Evolutionary conservation across 345 rosid genomes (phyloP).

Genomic region (Dimocarpus longan): DNA sequence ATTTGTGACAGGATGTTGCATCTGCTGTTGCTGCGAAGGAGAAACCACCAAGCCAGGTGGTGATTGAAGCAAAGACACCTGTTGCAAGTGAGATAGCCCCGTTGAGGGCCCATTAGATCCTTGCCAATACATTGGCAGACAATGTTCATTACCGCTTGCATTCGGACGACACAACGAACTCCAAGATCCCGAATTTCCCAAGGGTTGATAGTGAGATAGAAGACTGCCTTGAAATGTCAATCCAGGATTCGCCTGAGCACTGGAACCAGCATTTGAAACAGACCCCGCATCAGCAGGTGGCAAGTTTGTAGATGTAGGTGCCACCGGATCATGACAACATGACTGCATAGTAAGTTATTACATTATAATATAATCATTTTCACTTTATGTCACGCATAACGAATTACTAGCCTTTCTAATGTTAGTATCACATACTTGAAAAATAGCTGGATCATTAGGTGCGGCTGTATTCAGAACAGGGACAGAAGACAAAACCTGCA

Average conservation of each 20-base stretch:
- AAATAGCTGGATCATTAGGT: constrained; percentile 30
- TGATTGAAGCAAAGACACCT: constrained; percentile 22
- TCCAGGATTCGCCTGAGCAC: constrained; percentile 9
- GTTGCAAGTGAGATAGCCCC: constrained; percentile 12
- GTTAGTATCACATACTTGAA: constrained; percentile 17
- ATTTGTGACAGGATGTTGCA: constrained; percentile 7
- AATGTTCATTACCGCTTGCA: constrained; percentile 18
- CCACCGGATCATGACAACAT: constrained; percentile 11
- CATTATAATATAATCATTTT: not conserved
- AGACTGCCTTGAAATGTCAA: constrained; percentile 18
- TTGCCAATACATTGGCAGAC: constrained; percentile 21
- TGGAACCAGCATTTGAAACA: not conserved
- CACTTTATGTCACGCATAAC: not conserved
- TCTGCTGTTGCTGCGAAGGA: constrained; percentile 12
- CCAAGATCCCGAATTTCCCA: constrained; percentile 7
- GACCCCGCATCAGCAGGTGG: constrained; percentile 13
- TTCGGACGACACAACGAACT: not conserved
- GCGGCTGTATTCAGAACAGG: constrained; percentile 20
- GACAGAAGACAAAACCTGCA: constrained; percentile 28
- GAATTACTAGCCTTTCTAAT: not conserved
- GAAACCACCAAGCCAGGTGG: constrained; percentile 12
- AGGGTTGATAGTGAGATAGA: constrained; percentile 12
- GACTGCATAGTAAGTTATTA: constrained; percentile 8
- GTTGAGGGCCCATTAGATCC: constrained; percentile 13
- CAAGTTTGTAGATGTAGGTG: constrained; percentile 13